Base-by-base conservation (phyloP, 129 eudicot species). In the Pittosporum tobira region DNA sequence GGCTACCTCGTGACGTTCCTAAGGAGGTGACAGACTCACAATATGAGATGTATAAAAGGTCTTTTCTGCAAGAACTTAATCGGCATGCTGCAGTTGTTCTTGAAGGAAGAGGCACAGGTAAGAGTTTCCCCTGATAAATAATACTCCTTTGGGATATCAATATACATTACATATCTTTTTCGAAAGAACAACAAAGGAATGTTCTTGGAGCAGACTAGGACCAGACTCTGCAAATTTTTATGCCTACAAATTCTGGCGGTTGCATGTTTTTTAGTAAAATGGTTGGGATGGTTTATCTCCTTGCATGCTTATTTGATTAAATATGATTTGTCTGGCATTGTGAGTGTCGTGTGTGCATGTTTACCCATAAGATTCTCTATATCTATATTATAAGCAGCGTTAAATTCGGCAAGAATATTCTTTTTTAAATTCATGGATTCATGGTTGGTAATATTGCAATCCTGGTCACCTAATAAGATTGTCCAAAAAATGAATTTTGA, bases 71-170 rank as follows among this genome's bases (percentile, higher is more conserved):
- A 87, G 82, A 87, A 59, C 83, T 87, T 40, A 93, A 93, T 40
- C 83, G 95, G 30, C 99, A 93, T 77, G 90, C 91, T 42, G 96
- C 96, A 40, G 99, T 93, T 76, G 99, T 93, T 69, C 99, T 93
- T 67, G 94, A 87, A 77, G 99, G 99, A 79, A 84, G 94, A 78
- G 64, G 85, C 63, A 66, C 86, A 55, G 98, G 98, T 80, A 75
- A 78, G 82, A 52, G 51, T 52, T 57, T 42, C 34, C 48, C 19
- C 36, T 48, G 29, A 45, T 21, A 22, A 36, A 28, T n/a, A n/a
- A n/a, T 21, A n/a, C 34, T 40, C 27, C 10, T 25, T 45, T 45
- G 21, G 25, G 15, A 29, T 45, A 43, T 22, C 7, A 20, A 8
- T n/a, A 21, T 29, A 43, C 30, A 4, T 13, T 21, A 2, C 29